These are phyloP conservation scores for Zanthoxylum bungeanum DNA, from an alignment of 345 rosid species.

Conservation along the genomic window DNA sequence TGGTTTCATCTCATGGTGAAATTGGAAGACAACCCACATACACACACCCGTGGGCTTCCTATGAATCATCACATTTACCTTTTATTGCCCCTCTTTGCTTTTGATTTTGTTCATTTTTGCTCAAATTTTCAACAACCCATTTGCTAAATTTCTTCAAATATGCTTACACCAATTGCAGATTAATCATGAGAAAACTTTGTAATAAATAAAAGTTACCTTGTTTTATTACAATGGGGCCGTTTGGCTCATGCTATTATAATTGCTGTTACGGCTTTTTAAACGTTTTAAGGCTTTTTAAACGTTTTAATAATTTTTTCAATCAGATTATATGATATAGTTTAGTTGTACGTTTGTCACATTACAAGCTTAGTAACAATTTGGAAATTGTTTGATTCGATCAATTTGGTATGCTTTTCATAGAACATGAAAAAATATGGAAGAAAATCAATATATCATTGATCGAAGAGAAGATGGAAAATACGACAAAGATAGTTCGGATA, in stretches of 20 bases:
- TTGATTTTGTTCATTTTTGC: not conserved
- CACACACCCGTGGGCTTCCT: constrained; percentile 37
- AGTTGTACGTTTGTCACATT: not conserved
- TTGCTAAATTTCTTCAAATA: not conserved
- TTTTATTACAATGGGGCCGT: constrained; percentile 10
- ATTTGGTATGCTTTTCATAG: not conserved
- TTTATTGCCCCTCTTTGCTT: constrained; percentile 1
- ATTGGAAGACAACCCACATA: constrained; percentile 33
- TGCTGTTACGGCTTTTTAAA: constrained; percentile 1
- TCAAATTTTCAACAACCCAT: not conserved
- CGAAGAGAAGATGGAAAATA: too few species aligned
- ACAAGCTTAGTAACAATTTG: not conserved
- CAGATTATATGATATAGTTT: too few species aligned
- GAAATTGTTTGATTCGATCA: not conserved
- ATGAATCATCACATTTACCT: constrained; percentile 18
- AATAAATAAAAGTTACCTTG: not conserved
- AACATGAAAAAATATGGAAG: too few species aligned
- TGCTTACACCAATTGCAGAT: not conserved
- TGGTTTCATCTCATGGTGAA: constrained; percentile 8
- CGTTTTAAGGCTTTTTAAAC: not conserved
- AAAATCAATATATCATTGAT: too few species aligned
- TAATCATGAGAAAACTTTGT: not conserved
- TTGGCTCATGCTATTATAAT: constrained; percentile 1
- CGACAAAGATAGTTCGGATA: too few species aligned
- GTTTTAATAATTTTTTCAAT: constrained; percentile 1